Conservation (phyloP, 2,329 filamentous ascomycete genomes). For the Fusarium succisae region DNA sequence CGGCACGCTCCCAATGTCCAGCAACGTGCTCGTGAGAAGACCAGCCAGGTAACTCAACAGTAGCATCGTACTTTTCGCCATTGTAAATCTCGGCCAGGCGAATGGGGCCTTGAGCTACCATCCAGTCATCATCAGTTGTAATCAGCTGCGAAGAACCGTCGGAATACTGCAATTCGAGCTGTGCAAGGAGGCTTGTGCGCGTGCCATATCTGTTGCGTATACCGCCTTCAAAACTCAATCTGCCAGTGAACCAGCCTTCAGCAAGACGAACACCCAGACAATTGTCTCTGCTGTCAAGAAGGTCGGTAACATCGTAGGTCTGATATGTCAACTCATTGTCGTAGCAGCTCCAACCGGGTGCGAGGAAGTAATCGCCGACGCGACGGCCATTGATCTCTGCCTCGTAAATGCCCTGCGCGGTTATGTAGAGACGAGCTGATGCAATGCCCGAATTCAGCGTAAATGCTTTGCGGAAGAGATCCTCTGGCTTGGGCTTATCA, state of each 20-base stretch:
- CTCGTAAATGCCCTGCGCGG: constrained; percentile 57
- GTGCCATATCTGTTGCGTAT: constrained; percentile 50
- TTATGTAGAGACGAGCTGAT: constrained; percentile 53
- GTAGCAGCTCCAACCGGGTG: constrained; percentile 64
- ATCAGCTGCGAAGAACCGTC: constrained; percentile 45
- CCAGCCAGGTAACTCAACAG: constrained; percentile 36
- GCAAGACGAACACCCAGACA: constrained; percentile 47
- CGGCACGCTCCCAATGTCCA: constrained; percentile 24
- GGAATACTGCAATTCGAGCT: constrained; percentile 50
- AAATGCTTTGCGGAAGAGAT: constrained; percentile 31
- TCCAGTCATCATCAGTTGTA: constrained; percentile 53
- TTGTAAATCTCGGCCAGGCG: constrained; percentile 58
- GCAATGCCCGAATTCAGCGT: not conserved
- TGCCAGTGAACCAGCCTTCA: constrained; percentile 60
- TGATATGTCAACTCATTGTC: constrained; percentile 59
- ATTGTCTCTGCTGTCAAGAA: constrained; percentile 42
- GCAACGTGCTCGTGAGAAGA: not conserved
- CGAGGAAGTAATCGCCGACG: constrained; percentile 54
- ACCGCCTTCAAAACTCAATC: constrained; percentile 45
- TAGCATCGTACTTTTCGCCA: constrained; percentile 61
- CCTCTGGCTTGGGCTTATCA: constrained; percentile 27
- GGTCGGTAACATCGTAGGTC: constrained; percentile 59
- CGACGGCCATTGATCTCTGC: constrained; percentile 54
- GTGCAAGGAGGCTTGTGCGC: constrained; percentile 50
- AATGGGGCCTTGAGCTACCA: constrained; percentile 46